Base-by-base conservation (phyloP, 306 rosid genomes). In the Calophaca sinica region DNA sequence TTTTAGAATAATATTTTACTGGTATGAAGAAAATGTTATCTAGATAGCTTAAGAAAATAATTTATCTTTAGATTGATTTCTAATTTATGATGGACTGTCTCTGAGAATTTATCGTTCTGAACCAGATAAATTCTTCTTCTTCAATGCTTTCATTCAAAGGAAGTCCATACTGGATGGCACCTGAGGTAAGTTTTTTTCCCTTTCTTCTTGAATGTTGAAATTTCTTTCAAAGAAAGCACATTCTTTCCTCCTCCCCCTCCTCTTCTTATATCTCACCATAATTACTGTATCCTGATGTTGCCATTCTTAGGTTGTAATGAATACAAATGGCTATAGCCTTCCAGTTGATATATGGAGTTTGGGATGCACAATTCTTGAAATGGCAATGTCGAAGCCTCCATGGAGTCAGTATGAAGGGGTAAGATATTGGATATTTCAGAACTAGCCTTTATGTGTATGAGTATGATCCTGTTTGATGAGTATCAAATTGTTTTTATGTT, bases 81-180 rank as follows among this genome's bases (percentile, higher is more conserved):
- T 54, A 11, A 44, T 58, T 45, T 60, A 62, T 50, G 9, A 39
- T 76, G 54, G 67, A 71, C 33, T 31, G 33, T 73, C 54, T 46
- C 77, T 81, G 15, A 71, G 42, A 28, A 72, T 59, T 70, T 49
- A 71, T 73, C 59, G 14, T 75, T 83, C 70, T 71, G 82, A 70
- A 78, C 48, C 89, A 96, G 99, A 90, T 90, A 74, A 86, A 89
- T 14, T 83, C 93, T 81, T 80, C 89, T 77, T 49, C 88, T 28
- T 87, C 97, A 2, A 86, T 96, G 96, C 97, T 92, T 60, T 96
- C 99, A 80, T 92, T 96, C 93, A 96, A 96, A 80, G 99, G 98
- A 73, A 96, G 99, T 86, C 99, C 99, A 72, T 88, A 96, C 79
- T 96, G 99, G 98, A 96, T 96, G 99, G 99, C 99, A 14, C 99